Base-by-base conservation (phyloP, 1,139 yeast genomes). In the Hyphopichia burtonii region DNA sequence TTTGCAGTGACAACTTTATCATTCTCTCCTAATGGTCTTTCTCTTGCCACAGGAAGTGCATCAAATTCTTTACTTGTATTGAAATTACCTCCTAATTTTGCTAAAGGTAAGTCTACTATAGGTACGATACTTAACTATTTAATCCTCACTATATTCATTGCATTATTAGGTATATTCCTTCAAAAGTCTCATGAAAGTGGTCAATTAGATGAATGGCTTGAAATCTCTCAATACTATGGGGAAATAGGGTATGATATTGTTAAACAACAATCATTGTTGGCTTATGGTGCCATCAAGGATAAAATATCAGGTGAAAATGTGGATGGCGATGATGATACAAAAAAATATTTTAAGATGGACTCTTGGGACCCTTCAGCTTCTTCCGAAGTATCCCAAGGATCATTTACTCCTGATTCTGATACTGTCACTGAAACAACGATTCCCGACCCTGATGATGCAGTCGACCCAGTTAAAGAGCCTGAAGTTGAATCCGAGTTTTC, bases 1-100 rank as follows among this genome's bases (percentile, higher is more conserved):
- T 86, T 88, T 61, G 93, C 96, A 10, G 83, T 91, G 41, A 91
- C 97, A 0, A 75, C 80, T 39, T 78, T 88, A 10, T 71, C 80
- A 0, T 81, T 90, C 46, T 83, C 88, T 14, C 84, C 88, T 9
- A 76, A 81, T 52, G 91, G 93, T 12, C 66, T 76, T 34, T 69
- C 76, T 42, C 66, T 90, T 39, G 95, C 91, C 1, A 79, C 91
- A 14, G 86, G 83, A 0, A 85, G 96, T 37, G 95, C 94, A 2
- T 88, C 95, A 2, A 85, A 86, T 47, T 76, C 89, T 1, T 76
- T 90, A 33, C 80, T 76, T 49, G 81, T 89, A 6, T 66, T 82
- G 45, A 73, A 70, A 44, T 60, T 88, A 19, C 91, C 94, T 3
- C 64, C 63, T n/a, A 73, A 71, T 22, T 71, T 71, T 48, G 66